These are phyloP conservation scores for Eutypa lata DNA, from an alignment of 2,329 filamentous ascomycete genomes.

Conservation along the genomic window DNA sequence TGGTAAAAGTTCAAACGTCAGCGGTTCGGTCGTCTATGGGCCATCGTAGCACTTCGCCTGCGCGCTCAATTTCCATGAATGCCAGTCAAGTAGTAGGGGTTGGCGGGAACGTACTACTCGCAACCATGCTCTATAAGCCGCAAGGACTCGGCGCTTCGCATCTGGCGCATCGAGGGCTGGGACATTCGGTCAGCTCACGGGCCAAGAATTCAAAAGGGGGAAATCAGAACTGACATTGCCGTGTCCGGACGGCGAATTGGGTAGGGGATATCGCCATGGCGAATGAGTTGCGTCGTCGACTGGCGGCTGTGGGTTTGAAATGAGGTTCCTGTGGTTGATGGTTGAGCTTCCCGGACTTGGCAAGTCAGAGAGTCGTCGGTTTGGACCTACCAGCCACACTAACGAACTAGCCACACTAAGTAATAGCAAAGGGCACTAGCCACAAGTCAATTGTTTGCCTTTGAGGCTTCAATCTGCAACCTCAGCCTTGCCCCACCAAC, in stretches of 20 bases:
- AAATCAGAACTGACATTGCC: slow-evolving; percentile 65
- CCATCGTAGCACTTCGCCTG: neutral
- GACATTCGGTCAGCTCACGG: slow-evolving; percentile 10
- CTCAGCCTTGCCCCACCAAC: slow-evolving; percentile 30
- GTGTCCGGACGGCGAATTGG: slow-evolving; percentile 79
- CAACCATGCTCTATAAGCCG: slow-evolving; percentile 92
- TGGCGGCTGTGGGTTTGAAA: slow-evolving; percentile 12
- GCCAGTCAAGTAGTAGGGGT: no score
- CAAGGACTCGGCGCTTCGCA: slow-evolving; percentile 81
- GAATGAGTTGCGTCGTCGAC: slow-evolving; percentile 33
- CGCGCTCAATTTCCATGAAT: no score
- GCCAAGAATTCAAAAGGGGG: neutral
- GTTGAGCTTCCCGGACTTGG: slow-evolving; percentile 23
- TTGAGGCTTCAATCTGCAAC: slow-evolving; percentile 8
- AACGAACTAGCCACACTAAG: neutral
- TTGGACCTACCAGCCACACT: neutral
- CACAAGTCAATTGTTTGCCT: no score
- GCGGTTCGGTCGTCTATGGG: neutral
- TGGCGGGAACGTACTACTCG: slow-evolving; percentile 72
- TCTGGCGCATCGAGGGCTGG: slow-evolving; percentile 87
- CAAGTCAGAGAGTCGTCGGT: neutral
- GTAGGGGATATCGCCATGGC: slow-evolving; percentile 88
- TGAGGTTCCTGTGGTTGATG: slow-evolving; percentile 28
- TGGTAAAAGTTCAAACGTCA: no score
- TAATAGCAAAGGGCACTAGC: no score